Base-by-base conservation (phyloP, 2,329 filamentous ascomycete genomes). In the Sporothrix humicola region DNA sequence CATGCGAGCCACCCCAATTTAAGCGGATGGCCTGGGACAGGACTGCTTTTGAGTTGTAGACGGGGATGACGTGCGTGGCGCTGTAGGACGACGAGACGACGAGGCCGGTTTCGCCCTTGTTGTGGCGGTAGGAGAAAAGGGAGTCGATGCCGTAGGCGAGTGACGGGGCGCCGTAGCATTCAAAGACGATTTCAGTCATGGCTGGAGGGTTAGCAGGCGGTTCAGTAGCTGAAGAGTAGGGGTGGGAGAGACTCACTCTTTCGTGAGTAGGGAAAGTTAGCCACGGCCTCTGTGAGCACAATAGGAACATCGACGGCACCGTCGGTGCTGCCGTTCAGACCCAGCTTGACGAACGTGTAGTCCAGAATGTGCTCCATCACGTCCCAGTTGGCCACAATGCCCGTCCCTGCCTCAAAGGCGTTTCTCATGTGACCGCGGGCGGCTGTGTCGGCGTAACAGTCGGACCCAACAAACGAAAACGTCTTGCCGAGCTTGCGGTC, bases 151-250 rank as follows among this genome's bases (percentile, higher is more conserved):
- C 96, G 82, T 96, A 98, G 20, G 95, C 93, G 37, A 98, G 87
- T 1, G 93, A 95, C 0, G 96, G 95, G 12, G 93, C 95, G 74
- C 90, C 89, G 82, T 99, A 99, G 82, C 94, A 97, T 82, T 99
- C 96, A 81, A 98, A 99, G 12, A 99, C 85, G 72, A 98, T 95
- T 80, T 99, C 96, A 59, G 93, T 97, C 95, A 98, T 98, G 77
- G 93, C 94, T 97, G 77, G 31, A 1, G 13, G 26, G 66, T 69
- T 42, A 65, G 46, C 31, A 17, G 3, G 1, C 5, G 20, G 23
- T 26, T 26, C 23, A 26, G 23, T 26, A 26, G 23, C 23, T 26
- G 23, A 26, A 26, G 23, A 26, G 23, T 26, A 26, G 23, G 23
- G 23, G 23, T 26, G 12, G 58, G 31, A 3, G 13, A n/a, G 46